Base-by-base conservation (phyloP, 2,329 filamentous ascomycete species). In the Alternaria gansuensis region DNA sequence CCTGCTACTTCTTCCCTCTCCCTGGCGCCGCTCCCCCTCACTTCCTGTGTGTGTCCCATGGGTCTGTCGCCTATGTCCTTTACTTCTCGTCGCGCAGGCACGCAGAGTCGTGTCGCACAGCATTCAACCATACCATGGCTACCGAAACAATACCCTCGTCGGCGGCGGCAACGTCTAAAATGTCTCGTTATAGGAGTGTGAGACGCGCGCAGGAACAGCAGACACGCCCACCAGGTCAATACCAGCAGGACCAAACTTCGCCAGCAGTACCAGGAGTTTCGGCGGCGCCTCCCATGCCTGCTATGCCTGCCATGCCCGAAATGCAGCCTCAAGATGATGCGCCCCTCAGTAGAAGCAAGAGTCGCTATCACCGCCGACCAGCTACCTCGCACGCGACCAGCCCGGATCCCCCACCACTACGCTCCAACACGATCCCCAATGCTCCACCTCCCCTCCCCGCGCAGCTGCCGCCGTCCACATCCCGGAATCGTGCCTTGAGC, bases 121-220 rank as follows among this genome's bases (percentile, higher is more conserved):
- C 63, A 59, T 56, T 54, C 50, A 37, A 57, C 54, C 62, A 66
- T 71, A 70, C 54, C 70, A 77, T 77, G 75, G 71, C 67, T 37
- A 66, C 72, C 65, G 72, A 74, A 54, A 66, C 65, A 58, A 61
- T 71, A 43, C 59, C 64, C 51, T 63, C 72, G 45, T 57, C 67
- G 63, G 60, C 64, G 46, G 59, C 64, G 40, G 43, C 65, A 57
- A 51, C 67, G 53, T 71, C 75, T 51, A 86, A 84, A 69, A 82
- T 85, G 70, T 84, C 84, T 54, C 82, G 86, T 40, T 88, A 88
- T 74, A 80, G 85, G 63, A 85, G 84, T 29, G 84, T 87, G 54
- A 78, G 86, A 58, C 80, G 80, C 62, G 78, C 77, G 23, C 75
- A 79, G 53, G 72, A 78, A 57, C 69, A 75, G 52, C 71, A 74